A percentile compares a stretch with the other conserved stretches of the same genome.
Conservation (phyloP, 257 asterid genomes). For the Gentiana dahurica region DNA sequence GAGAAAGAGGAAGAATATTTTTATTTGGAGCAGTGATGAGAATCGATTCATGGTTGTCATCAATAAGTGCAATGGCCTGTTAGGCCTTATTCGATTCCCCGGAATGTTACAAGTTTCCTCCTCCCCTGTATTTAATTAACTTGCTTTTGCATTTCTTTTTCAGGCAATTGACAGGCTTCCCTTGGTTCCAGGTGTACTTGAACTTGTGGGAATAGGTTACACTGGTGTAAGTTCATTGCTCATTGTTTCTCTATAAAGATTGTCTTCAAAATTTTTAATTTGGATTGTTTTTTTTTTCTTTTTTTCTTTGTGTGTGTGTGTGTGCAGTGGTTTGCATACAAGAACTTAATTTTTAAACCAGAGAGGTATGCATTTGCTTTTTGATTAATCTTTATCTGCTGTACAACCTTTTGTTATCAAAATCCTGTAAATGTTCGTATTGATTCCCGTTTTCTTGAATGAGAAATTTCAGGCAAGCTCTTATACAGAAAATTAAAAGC, state of each 20-base stretch:
- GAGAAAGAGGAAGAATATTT: too few species aligned
- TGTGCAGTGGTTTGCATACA: slow-evolving; percentile 82
- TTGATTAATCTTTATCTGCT: neutral
- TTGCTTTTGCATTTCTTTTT: neutral
- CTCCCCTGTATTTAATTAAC: too few species aligned
- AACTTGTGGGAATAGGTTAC: slow-evolving; percentile 84
- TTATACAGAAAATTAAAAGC: slow-evolving; percentile 48
- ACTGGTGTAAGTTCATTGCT: slow-evolving; percentile 50
- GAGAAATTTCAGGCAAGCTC: slow-evolving; percentile 53
- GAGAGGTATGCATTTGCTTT: slow-evolving; percentile 37
- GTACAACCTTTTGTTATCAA: neutral
- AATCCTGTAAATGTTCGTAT: neutral
- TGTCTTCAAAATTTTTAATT: too few species aligned
- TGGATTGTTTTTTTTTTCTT: neutral
- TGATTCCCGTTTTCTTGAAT: neutral
- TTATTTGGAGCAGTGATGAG: too few species aligned
- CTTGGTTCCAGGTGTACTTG: slow-evolving; percentile 72
- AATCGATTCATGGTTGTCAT: too few species aligned
- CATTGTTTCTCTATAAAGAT: too few species aligned
- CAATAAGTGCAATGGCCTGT: too few species aligned
- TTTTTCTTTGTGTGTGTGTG: too few species aligned
- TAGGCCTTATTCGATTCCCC: too few species aligned
- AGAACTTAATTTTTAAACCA: slow-evolving; percentile 50
- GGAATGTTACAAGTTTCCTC: too few species aligned
- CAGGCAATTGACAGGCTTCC: slow-evolving; percentile 95